phyloP scores from a whole-genome alignment of 768 basidiomycete species.

The Boletus vermiculosoides region DNA sequence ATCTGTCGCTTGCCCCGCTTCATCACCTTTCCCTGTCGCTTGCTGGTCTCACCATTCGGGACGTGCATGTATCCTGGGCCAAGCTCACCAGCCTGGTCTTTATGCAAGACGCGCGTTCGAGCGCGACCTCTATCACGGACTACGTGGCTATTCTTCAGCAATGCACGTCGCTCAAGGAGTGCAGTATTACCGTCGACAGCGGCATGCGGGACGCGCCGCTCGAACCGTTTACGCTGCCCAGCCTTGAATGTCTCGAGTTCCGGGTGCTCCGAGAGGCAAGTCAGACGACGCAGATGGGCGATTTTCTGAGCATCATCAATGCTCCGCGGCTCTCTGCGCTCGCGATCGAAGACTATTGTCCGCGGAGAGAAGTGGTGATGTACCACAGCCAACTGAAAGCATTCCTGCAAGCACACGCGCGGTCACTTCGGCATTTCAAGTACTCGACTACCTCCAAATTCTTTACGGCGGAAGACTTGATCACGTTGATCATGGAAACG shows the following conservation, averaged over 20 bases:
- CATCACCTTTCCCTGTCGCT: conserved; percentile 19
- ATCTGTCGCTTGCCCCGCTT: conserved; percentile 17
- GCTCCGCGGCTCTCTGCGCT: conserved; percentile 18
- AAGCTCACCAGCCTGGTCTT: conserved; percentile 22
- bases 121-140: conserved; percentile 19
- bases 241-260: conserved; percentile 17
- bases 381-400: conserved; percentile 16
- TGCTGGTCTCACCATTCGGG: conserved; percentile 13
- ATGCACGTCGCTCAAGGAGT: conserved; percentile 24
- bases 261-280: conserved; percentile 17
- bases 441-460: conserved; percentile 19
- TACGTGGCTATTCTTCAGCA: conserved; percentile 21
- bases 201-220: conserved; percentile 6
- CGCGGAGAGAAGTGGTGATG: conserved; percentile 6
- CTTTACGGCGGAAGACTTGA: conserved; percentile 19
- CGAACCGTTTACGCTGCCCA: conserved; percentile 13
- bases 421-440: conserved; percentile 12
- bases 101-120: conserved; percentile 25
- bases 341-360: conserved; percentile 20
- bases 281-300: conserved; percentile 19
- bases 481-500: conserved; percentile 14
- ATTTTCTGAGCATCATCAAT: conserved; percentile 14
- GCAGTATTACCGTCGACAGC: conserved; percentile 16
- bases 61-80: conserved; percentile 19
- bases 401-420: conserved; percentile 15